Conservation (phyloP, 2,329 filamentous ascomycete species). For the Colletotrichum australisinense region DNA sequence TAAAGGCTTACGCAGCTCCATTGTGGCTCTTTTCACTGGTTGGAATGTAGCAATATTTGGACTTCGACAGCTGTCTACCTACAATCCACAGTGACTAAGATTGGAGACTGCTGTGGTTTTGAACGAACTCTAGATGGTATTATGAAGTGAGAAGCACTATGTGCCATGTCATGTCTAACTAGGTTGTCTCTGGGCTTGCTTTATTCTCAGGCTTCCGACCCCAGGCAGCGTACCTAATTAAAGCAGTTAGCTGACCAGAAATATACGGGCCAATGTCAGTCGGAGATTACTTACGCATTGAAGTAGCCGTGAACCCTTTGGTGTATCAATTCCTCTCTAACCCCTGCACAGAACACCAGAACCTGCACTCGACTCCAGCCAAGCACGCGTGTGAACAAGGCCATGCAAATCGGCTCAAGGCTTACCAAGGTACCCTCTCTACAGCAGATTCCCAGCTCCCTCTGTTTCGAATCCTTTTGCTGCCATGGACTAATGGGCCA, state of each 20-base stretch:
- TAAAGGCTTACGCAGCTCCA: no score
- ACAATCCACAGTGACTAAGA: no score
- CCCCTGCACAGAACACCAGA: not conserved
- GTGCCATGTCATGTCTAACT: not conserved
- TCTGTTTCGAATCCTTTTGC: conserved; percentile 39
- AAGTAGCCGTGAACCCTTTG: conserved; percentile 42
- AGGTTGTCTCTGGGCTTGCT: not conserved
- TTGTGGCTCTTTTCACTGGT: no score
- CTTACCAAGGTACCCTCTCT: conserved; percentile 34
- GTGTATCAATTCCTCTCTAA: conserved; percentile 41
- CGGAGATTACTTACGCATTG: conserved; percentile 37
- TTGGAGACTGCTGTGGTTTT: no score
- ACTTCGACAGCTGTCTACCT: no score
- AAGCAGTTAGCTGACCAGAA: not conserved
- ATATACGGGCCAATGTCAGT: no score
- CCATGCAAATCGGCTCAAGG: conserved; percentile 43
- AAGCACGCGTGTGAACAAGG: conserved; percentile 42
- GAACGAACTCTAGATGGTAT: no score
- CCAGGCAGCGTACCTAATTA: not conserved
- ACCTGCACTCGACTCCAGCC: conserved; percentile 37
- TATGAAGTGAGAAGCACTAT: no score
- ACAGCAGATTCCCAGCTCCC: conserved; percentile 38
- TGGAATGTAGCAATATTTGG: no score
- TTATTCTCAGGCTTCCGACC: not conserved
- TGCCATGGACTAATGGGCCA: conserved; percentile 47